Evolutionary conservation across 2,329 filamentous ascomycete genomes (phyloP).

Genomic region (Pseudopyricularia javanii): DNA sequence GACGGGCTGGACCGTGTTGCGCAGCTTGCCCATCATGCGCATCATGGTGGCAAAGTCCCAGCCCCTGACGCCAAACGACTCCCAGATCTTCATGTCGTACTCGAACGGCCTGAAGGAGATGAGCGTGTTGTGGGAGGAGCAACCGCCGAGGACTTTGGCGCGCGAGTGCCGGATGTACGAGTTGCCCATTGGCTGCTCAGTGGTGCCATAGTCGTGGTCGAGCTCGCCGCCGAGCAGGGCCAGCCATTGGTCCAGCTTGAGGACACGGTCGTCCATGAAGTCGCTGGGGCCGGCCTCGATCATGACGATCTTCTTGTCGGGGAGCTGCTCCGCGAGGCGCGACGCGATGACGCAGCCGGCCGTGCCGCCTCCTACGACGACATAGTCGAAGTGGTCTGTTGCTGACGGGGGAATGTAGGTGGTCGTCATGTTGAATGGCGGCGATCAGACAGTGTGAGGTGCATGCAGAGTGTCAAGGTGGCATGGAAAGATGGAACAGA

Average conservation of each 20-base stretch:
- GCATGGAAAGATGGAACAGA: neutral
- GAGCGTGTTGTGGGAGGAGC: conserved; percentile 86
- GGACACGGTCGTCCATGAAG: conserved; percentile 75
- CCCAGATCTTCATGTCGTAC: conserved; percentile 79
- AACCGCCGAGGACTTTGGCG: conserved; percentile 84
- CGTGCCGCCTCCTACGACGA: conserved; percentile 76
- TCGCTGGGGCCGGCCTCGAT: conserved; percentile 86
- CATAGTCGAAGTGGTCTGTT: conserved; percentile 64
- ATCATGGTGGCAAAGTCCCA: conserved; percentile 83
- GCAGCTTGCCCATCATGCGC: conserved; percentile 68
- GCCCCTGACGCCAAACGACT: conserved; percentile 66
- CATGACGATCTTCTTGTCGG: conserved; percentile 67
- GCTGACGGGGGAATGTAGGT: conserved; percentile 52
- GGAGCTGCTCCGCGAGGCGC: conserved; percentile 70
- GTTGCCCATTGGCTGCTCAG: conserved; percentile 82
- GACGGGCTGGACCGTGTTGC: conserved; percentile 83
- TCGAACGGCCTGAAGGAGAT: conserved; percentile 88
- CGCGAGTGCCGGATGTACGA: conserved; percentile 85
- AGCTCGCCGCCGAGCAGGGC: conserved; percentile 73
- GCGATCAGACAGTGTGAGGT: neutral
- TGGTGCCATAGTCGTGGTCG: conserved; percentile 84
- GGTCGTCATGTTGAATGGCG: conserved; percentile 46
- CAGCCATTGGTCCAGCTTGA: conserved; percentile 81
- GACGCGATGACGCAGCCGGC: conserved; percentile 77
- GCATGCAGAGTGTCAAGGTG: neutral